These are phyloP conservation scores for Camptophora hylomeconis DNA, from an alignment of 2,329 filamentous ascomycete genomes.

Conservation along the genomic window DNA sequence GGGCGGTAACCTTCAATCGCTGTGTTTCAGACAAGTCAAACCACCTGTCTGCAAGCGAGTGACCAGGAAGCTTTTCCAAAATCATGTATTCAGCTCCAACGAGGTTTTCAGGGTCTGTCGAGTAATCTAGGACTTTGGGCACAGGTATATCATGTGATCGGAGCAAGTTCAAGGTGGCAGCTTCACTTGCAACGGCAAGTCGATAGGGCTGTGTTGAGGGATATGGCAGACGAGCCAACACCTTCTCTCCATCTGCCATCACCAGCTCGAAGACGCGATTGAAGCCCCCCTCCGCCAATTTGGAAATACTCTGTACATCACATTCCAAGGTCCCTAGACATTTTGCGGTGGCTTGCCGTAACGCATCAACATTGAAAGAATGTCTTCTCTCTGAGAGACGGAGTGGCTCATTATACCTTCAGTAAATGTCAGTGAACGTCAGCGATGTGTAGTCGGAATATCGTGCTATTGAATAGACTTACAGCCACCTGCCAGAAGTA, in stretches of 20 bases:
- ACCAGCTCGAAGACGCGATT: constrained; percentile 19
- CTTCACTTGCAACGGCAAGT: constrained; percentile 24
- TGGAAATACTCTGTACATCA: constrained; percentile 12
- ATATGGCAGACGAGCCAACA: constrained; percentile 18
- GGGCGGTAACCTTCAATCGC: constrained; percentile 3
- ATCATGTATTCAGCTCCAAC: constrained; percentile 28
- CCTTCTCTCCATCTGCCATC: constrained; percentile 14
- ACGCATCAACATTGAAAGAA: constrained; percentile 3
- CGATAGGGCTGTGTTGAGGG: constrained; percentile 4
- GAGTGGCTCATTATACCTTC: constrained; percentile 2
- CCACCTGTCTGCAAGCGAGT: constrained; percentile 22
- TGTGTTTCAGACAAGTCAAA: constrained; percentile 12
- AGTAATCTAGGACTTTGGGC: constrained; percentile 3
- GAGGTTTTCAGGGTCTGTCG: constrained; percentile 13
- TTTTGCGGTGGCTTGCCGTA: background rate
- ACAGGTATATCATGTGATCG: constrained; percentile 20
- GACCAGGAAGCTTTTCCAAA: constrained; percentile 24
- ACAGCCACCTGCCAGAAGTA: constrained; percentile 2
- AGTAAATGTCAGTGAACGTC: no score
- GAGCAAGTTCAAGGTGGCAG: constrained; percentile 25
- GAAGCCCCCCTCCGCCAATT: constrained; percentile 21
- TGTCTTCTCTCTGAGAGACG: constrained; percentile 2
- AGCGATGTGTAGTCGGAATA: background rate
- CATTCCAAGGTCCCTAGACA: background rate
- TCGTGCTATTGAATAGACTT: background rate